phyloP scores from a whole-genome alignment of 352 stramenopile species.

The Pythium plurisporium region DNA sequence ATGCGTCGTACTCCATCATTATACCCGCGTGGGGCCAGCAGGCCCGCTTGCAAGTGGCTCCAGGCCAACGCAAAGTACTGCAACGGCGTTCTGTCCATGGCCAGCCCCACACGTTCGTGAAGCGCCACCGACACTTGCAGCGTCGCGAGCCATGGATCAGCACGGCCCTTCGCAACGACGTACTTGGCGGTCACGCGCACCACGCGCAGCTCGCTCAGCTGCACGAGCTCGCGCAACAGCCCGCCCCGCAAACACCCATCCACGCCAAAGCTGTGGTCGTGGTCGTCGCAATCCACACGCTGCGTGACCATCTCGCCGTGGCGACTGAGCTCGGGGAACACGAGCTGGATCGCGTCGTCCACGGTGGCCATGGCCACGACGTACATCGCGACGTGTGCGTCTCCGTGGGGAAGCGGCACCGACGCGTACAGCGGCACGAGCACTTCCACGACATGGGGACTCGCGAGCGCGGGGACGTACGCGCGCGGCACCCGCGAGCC shows the following conservation, averaged over 20 bases:
- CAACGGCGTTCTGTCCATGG: constrained; percentile 25
- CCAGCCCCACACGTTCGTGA: constrained; percentile 25
- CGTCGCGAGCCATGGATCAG: not conserved
- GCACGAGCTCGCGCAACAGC: not conserved
- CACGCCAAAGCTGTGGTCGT: not conserved
- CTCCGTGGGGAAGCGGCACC: not conserved
- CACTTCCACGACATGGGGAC: constrained; percentile 5
- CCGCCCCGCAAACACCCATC: not conserved
- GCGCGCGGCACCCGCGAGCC: not conserved
- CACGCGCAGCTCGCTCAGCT: not conserved
- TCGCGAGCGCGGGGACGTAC: not conserved
- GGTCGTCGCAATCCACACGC: not conserved
- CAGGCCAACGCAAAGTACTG: constrained; percentile 59
- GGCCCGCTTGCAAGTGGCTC: constrained; percentile 48
- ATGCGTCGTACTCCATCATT: not conserved
- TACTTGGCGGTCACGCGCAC: not conserved
- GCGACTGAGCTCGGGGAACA: constrained; percentile 11
- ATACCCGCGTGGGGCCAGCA: constrained; percentile 28
- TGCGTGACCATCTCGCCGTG: not conserved
- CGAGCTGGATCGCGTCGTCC: not conserved
- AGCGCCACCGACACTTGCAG: constrained; percentile 16
- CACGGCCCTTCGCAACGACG: not conserved
- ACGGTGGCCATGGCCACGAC: not conserved
- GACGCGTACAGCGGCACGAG: not conserved
- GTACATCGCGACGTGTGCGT: not conserved